Percentiles rank a stretch among this genome's conserved stretches.
phyloP scores from a whole-genome alignment of 2,329 filamentous ascomycete genomes.

The Calonectria crousiana region DNA sequence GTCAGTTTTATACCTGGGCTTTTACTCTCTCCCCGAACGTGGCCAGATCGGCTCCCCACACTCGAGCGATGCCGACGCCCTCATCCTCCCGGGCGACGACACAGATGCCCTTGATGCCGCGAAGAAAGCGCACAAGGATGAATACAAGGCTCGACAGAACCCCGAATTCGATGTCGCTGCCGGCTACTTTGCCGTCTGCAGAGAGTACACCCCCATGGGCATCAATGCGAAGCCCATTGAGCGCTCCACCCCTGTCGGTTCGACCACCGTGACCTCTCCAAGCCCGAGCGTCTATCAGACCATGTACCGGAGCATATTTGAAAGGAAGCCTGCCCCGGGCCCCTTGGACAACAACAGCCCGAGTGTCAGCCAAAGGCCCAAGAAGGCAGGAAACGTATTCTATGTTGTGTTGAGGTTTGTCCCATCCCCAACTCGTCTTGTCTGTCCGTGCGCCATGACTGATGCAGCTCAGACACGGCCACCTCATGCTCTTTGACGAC shows the following conservation, averaged over 20 bases:
- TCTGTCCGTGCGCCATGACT: slow-evolving; percentile 26
- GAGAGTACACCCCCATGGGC: slow-evolving; percentile 91
- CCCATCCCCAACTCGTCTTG: background rate
- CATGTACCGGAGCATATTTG: slow-evolving; percentile 97
- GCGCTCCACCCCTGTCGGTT: slow-evolving; percentile 82
- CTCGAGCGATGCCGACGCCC: slow-evolving; percentile 48
- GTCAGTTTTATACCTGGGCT: slow-evolving; percentile 73
- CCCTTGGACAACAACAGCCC: slow-evolving; percentile 63
- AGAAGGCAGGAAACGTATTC: slow-evolving; percentile 87
- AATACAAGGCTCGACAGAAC: slow-evolving; percentile 66
- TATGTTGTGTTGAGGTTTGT: slow-evolving; percentile 87
- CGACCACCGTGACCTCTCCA: slow-evolving; percentile 78
- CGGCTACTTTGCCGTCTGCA: slow-evolving; percentile 94
- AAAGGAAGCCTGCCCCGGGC: slow-evolving; percentile 71
- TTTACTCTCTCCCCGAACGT: slow-evolving; percentile 74
- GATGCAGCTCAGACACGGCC: slow-evolving; percentile 76
- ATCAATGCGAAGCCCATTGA: slow-evolving; percentile 95
- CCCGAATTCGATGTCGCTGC: slow-evolving; percentile 84
- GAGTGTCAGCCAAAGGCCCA: slow-evolving; percentile 65
- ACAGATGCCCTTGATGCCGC: slow-evolving; percentile 71
- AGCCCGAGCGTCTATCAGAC: slow-evolving; percentile 97
- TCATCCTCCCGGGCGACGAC: slow-evolving; percentile 74
- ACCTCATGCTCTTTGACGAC: slow-evolving; percentile 98
- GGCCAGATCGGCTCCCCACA: slow-evolving; percentile 51
- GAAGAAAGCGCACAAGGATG: slow-evolving; percentile 69